A percentile compares a stretch with the other conserved stretches of the same genome.
Conservation (phyloP, 2,329 filamentous ascomycete species). For the Dactylella cylindrospora region DNA sequence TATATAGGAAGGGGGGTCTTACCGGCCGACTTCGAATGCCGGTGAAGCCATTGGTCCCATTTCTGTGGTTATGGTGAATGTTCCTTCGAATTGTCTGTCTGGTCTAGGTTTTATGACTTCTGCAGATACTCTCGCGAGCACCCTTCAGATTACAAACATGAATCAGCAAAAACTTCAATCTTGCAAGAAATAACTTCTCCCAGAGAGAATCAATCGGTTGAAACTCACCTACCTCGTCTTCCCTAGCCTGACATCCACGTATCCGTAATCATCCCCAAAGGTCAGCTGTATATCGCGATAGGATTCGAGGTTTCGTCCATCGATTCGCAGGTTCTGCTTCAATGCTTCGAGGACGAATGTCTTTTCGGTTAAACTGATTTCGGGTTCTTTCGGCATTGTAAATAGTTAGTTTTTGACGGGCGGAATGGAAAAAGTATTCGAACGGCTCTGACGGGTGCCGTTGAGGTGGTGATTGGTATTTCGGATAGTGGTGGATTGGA, state of each 20-base stretch:
- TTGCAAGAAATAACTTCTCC: background rate
- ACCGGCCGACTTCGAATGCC: slow-evolving; percentile 80
- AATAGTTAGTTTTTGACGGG: no score
- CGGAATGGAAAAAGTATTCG: no score
- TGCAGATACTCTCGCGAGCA: slow-evolving; percentile 80
- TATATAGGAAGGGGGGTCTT: slow-evolving; percentile 48
- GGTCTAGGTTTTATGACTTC: slow-evolving; percentile 82
- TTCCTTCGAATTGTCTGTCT: slow-evolving; percentile 90
- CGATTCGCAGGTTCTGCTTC: slow-evolving; percentile 75
- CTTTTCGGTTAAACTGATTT: slow-evolving; percentile 85
- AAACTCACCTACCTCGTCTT: slow-evolving; percentile 71
- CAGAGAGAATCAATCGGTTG: background rate
- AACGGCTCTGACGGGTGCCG: no score
- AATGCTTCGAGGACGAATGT: slow-evolving; percentile 83
- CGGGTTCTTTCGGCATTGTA: slow-evolving; percentile 85
- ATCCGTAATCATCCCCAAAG: slow-evolving; percentile 89
- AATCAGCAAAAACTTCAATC: no score
- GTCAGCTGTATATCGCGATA: slow-evolving; percentile 74
- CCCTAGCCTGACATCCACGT: slow-evolving; percentile 81
- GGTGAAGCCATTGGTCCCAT: slow-evolving; percentile 90
- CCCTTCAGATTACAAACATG: slow-evolving; percentile 56
- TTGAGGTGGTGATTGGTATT: no score
- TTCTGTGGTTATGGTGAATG: slow-evolving; percentile 90
- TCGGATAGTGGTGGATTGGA: no score
- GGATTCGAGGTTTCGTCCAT: slow-evolving; percentile 78